Base-by-base conservation (phyloP, 441 rosid species). In the Erysimum pusillum region DNA sequence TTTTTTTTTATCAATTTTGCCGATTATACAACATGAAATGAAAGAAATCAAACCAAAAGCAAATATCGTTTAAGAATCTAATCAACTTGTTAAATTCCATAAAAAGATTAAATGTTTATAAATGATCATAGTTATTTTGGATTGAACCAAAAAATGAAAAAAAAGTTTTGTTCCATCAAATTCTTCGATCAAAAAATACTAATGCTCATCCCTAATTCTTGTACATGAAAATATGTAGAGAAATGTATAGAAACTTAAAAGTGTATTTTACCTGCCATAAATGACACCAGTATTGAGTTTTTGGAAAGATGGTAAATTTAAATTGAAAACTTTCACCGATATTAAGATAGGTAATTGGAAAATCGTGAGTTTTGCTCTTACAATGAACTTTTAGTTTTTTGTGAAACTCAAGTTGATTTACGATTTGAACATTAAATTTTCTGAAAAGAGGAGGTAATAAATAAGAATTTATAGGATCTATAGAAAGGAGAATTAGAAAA, bases 311-410 rank as follows among this genome's bases (percentile, higher is more conserved):
- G 0, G 34, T 73, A 65, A 74, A 65, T 8, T 56, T 35, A 25
- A 74, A 66, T 0, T 74, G 65, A 45, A 64, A 74, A 44, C 2
- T 64, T 32, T 66, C 78, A 2, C 72, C 78, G 14, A 44, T 65
- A 7, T 74, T 57, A 34, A 74, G 64, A 45, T 54, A 45, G 1
- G 49, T 66, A 22, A 57, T 44, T 4, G 71, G 58, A 57, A 64
- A 66, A 65, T 74, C 44, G 44, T 67, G 73, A 67, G 25, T 11
- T 49, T 51, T 68, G 22, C 67, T 67, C 10, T 28, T 46, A 67
- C 78, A 75, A 14, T 75, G 78, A 66, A 75, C 78, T 4, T 35
- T 17, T 20, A 75, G 20, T 49, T 22, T 67, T 2, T 75, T 75
- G 9, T 67, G 10, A 49, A 39, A 67, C 28, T 22, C 8, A 49